phyloP scores from a whole-genome alignment of 352 stramenopile species.

The Globisporangium perplexum region DNA sequence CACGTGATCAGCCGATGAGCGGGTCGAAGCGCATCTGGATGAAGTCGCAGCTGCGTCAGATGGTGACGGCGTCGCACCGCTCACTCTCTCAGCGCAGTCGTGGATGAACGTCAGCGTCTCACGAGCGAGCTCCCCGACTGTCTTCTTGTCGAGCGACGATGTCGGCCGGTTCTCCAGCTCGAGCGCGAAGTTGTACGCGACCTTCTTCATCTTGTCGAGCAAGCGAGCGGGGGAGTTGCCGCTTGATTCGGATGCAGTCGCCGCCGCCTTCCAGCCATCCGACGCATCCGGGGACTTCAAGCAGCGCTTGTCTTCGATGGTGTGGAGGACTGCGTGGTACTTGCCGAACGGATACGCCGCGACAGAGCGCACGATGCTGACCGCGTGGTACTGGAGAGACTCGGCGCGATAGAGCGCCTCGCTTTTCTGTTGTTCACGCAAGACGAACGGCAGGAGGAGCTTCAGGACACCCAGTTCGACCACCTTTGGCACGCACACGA shows the following conservation, averaged over 20 bases:
- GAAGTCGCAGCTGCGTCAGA: background rate
- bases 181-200: slow-evolving; percentile 51
- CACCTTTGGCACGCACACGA: slow-evolving; percentile 51
- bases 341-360: slow-evolving; percentile 61
- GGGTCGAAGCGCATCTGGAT: background rate
- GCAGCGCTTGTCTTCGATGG: slow-evolving; percentile 8
- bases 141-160: slow-evolving; percentile 32
- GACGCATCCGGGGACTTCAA: no score
- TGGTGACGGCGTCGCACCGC: background rate
- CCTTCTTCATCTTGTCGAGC: slow-evolving; percentile 51
- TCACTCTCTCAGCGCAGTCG: slow-evolving; percentile 13
- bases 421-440: slow-evolving; percentile 4
- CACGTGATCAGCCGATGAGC: background rate
- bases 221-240: slow-evolving; percentile 9
- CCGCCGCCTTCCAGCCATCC: background rate
- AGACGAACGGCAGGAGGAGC: slow-evolving; percentile 30
- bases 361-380: slow-evolving; percentile 43
- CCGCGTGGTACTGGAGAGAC: slow-evolving; percentile 38
- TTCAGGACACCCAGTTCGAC: slow-evolving; percentile 34
- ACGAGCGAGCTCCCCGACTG: slow-evolving; percentile 51
- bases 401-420: slow-evolving; percentile 17
- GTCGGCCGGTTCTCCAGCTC: slow-evolving; percentile 35
- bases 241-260: background rate
- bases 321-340: slow-evolving; percentile 32
- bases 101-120: slow-evolving; percentile 54